These are phyloP conservation scores for Coffea canephora DNA, from an alignment of 257 asterid species.

Conservation along the genomic window DNA sequence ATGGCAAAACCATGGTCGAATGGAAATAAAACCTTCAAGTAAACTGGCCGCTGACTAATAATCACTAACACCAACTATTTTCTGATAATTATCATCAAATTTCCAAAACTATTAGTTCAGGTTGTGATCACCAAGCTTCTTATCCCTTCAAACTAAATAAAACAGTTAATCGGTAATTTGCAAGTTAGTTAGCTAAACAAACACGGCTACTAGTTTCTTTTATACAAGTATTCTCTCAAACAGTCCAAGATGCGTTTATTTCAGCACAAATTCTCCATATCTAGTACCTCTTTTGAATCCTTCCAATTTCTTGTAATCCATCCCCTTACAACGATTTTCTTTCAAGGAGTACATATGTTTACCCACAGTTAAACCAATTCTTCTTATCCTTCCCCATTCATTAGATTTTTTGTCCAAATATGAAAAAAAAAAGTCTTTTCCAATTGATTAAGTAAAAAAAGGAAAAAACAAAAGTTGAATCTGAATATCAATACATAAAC, in stretches of 20 bases:
- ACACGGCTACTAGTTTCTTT: not conserved
- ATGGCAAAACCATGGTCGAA: not conserved
- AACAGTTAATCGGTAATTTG: not conserved
- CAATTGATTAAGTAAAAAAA: not conserved
- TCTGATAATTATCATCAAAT: not conserved
- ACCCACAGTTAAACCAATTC: not conserved
- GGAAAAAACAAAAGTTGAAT: not conserved
- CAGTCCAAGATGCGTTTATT: not conserved
- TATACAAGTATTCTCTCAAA: not conserved
- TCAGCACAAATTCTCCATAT: not conserved
- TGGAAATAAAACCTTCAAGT: not conserved
- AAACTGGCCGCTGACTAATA: not conserved
- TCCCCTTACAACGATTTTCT: not conserved
- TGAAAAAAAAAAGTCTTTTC: not conserved
- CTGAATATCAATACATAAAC: not conserved
- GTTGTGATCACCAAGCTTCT: not conserved
- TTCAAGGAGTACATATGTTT: not conserved
- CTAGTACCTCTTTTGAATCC: not conserved
- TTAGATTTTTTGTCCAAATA: not conserved
- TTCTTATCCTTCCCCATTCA: not conserved
- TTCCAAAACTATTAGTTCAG: not conserved
- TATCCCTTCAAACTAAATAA: not conserved
- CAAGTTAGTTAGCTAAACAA: not conserved
- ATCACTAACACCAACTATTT: not conserved
- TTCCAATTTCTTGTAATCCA: not conserved